Base-by-base conservation (phyloP, 306 rosid species). In the Nissolia schottii region DNA sequence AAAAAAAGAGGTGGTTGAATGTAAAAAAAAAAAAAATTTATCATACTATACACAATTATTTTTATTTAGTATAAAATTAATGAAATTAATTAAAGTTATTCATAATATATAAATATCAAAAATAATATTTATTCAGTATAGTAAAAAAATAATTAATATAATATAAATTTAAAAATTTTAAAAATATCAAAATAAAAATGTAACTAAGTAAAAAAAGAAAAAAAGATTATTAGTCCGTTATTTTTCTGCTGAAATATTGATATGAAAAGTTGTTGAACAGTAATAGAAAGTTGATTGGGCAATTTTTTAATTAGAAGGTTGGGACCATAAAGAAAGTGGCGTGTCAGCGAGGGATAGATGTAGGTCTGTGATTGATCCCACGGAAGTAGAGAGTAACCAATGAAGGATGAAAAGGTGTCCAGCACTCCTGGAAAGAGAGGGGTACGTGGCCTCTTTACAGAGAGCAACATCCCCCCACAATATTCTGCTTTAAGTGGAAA, bases 401-500 rank as follows among this genome's bases (percentile, higher is more conserved):
- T 85, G 16, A 71, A 76, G 0, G 1, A 8, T 12, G 5, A 60
- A 67, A 75, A 0, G 15, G 81, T 80, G 84, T 80, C 32, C 46
- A 55, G 77, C 84, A 75, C 51, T 80, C 32, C 74, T 80, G 77
- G 70, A 80, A 80, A 81, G 80, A 40, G 59, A 7, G 68, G 90
- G 82, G 79, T 81, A 88, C 88, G 91, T 88, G 91, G 88, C 81
- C 25, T 50, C 75, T 55, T 75, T 11, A 13, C 32, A 69, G 81
- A 83, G 66, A 58, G 67, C 75, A 79, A 55, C 77, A 77, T 79
- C 20, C 77, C 88, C 80, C 75, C 87, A n/a, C n/a, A n/a, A n/a
- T n/a, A n/a, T n/a, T n/a, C n/a, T n/a, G 6, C 5, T 73, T 77
- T 76, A 70, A 85, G 84, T 75, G 82, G 76, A 79, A 41, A 9